Base-by-base conservation (phyloP, 331 rosid genomes). In the Stylosanthes scabra region DNA sequence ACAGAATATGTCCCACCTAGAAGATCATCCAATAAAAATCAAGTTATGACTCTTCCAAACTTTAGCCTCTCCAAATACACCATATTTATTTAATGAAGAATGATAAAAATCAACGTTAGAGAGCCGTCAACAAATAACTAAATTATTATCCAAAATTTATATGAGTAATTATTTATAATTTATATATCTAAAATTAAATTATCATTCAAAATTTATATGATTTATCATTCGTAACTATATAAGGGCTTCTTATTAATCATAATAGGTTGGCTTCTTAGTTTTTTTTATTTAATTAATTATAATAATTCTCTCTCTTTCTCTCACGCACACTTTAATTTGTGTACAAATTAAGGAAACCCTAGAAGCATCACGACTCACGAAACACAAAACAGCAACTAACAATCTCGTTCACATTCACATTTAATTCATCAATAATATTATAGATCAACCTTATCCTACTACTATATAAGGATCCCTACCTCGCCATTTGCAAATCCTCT, bases 261-360 rank as follows among this genome's bases (percentile, higher is more conserved):
- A n/a, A n/a, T n/a, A n/a, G n/a, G n/a, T n/a, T n/a, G n/a, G n/a
- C n/a, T n/a, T n/a, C n/a, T n/a, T n/a, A n/a, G n/a, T 27, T 4
- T 29, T 46, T 39, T 37, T 37, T 11, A 5, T 2, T 9, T 64
- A 25, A 10, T 7, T 39, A 14, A 39, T n/a, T n/a, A 40, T 7
- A n/a, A 8, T 52, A n/a, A 52, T 52, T 14, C 31, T 50, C 49
- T 20, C 29, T 68, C 45, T 54, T n/a, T n/a, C n/a, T 27, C 16
- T 34, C 55, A 78, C 54, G 51, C 29, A 52, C 65, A 76, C 74
- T 72, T 87, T 20, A 20, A 20, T 20, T 20, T 68, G 85, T 74
- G 89, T 86, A 64, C 14, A 81, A 70, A 46, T 25, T 64, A 85
- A 68, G 88, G 79, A 80, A 86, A 28, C 86, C 86, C 80, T 63